Base-by-base conservation (phyloP, 202 grass and related monocot genomes). In the Zizania palustris region DNA sequence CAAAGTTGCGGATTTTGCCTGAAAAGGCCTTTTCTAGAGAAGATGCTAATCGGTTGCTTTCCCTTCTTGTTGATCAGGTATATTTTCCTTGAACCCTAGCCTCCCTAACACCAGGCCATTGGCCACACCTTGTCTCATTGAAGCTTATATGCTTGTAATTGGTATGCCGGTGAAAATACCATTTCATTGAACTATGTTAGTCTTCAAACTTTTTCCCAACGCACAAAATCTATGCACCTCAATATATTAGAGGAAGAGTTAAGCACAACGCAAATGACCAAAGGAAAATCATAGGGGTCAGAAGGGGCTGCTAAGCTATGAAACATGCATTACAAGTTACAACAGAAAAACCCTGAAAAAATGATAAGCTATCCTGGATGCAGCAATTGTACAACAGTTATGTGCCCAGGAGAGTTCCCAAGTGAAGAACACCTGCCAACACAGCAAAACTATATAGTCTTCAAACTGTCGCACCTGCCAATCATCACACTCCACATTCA, bases 11-110 rank as follows among this genome's bases (percentile, higher is more conserved):
- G 62, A 73, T 98, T 53, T 44, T 79, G 55, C 83, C 84, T 83
- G 89, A 94, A 77, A 89, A 90, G 80, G 80, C 84, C 51, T 90
- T 97, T 67, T 90, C 83, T 66, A 85, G 88, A 74, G 85, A 88
- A 78, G 83, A 98, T 79, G 83, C 74, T 85, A 79, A 94, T 90
- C 59, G 75, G 49, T 77, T 98, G 54, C 77, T 94, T 70, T 82
- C 83, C 8, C 80, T 98, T 87, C 91, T 98, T 90, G 42, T 87
- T 77, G 89, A 98, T 63, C 94, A 98, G 91, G 91, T 98, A 72
- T 45, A 46, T 70, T 65, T 61, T 19, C 44, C 35, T 74, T 63
- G 28, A 28, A 28, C 28, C 28, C 28, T 0, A 28, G 7, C n/a
- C 51, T 20, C n/a, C 51, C 6, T 20, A 55, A 55, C n/a, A 20